Conservation (phyloP, 1,284 basidiomycete species). For the Heliocybe sulcata region DNA sequence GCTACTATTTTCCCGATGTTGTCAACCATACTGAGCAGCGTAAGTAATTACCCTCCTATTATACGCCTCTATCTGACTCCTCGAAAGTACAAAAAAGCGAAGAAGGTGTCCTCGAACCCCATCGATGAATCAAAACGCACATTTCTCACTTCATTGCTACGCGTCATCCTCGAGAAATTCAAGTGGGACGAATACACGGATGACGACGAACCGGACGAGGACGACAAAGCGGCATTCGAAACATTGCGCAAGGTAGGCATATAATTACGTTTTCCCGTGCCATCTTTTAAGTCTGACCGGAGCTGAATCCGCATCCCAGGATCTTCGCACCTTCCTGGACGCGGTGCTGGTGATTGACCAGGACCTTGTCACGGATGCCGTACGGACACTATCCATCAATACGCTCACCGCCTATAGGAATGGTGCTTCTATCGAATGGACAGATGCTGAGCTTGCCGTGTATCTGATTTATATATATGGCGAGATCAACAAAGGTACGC, state of each 20-base stretch:
- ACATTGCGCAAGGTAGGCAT: conserved; percentile 71
- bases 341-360: conserved; percentile 78
- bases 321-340: conserved; percentile 78
- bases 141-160: conserved; percentile 78
- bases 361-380: conserved; percentile 68
- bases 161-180: conserved; percentile 80
- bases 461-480: conserved; percentile 93
- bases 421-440: conserved; percentile 73
- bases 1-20: conserved; percentile 81
- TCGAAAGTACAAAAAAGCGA: conserved; percentile 68
- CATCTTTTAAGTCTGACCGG: not conserved
- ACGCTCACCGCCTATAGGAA: conserved; percentile 66
- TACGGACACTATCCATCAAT: conserved; percentile 64
- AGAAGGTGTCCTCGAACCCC: conserved; percentile 61
- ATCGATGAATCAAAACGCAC: conserved; percentile 68
- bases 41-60: conserved; percentile 31
- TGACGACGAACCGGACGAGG: conserved; percentile 82
- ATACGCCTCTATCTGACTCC: conserved; percentile 4
- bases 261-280: conserved; percentile 8
- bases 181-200: conserved; percentile 89
- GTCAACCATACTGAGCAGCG: conserved; percentile 65
- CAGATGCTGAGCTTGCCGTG: conserved; percentile 89
- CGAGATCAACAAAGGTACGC: conserved; percentile 77
- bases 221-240: conserved; percentile 82
- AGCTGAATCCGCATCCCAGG: conserved; percentile 36